These are phyloP conservation scores for Lachancea sp. DNA, from an alignment of 805 yeast species.

Conservation along the genomic window DNA sequence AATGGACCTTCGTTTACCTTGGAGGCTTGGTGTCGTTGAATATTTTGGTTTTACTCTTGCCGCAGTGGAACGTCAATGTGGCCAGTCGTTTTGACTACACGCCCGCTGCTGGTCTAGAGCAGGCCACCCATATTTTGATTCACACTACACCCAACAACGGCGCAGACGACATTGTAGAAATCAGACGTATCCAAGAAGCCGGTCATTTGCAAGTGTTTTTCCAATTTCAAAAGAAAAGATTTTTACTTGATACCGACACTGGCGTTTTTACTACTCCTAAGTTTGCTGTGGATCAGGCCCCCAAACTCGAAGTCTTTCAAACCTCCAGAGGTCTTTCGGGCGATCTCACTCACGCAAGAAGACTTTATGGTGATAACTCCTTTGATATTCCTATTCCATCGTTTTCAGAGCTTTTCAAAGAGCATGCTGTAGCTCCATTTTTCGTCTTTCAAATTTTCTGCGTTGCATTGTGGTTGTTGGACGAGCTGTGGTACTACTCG, in stretches of 20 bases:
- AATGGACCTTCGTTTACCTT: slow-evolving; percentile 91
- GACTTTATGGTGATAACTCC: slow-evolving; percentile 74
- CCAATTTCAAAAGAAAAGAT: slow-evolving; percentile 87
- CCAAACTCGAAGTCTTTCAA: slow-evolving; percentile 54
- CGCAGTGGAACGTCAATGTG: slow-evolving; percentile 84
- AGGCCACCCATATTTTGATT: slow-evolving; percentile 69
- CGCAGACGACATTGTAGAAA: slow-evolving; percentile 66
- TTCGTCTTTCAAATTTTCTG: slow-evolving; percentile 95
- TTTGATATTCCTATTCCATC: slow-evolving; percentile 96
- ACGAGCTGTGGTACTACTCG: slow-evolving; percentile 94
- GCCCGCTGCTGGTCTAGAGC: slow-evolving; percentile 43
- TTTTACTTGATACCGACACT: slow-evolving; percentile 53
- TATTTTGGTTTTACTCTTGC: slow-evolving; percentile 74
- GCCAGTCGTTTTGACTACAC: slow-evolving; percentile 64
- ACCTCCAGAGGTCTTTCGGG: slow-evolving; percentile 48
- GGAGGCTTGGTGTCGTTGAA: slow-evolving; percentile 70
- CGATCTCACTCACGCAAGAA: slow-evolving; percentile 41
- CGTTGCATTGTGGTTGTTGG: slow-evolving; percentile 92
- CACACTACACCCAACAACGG: slow-evolving; percentile 84
- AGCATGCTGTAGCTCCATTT: slow-evolving; percentile 97
- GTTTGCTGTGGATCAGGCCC: slow-evolving; percentile 53
- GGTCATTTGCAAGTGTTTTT: slow-evolving; percentile 64
- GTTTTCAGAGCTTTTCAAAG: slow-evolving; percentile 82
- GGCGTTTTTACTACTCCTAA: slow-evolving; percentile 72
- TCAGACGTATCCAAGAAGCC: slow-evolving; percentile 48